Percentiles rank a stretch among this genome's conserved stretches.
phyloP scores from a whole-genome alignment of 352 stramenopile species.

The Pseudoperonospora humuli region DNA sequence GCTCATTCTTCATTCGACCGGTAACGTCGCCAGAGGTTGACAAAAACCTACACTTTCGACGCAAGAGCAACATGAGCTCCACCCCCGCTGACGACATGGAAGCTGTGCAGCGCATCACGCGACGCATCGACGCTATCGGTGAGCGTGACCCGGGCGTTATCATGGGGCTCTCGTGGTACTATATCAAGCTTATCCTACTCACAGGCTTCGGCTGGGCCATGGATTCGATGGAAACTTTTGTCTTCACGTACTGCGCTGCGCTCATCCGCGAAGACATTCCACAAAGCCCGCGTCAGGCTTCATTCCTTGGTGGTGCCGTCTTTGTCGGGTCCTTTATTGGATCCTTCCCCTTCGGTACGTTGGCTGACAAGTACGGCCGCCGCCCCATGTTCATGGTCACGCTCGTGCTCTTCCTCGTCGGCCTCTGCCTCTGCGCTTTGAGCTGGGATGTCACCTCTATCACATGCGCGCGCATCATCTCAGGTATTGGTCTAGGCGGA shows the following conservation, averaged over 20 bases:
- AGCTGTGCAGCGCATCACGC: slow-evolving; percentile 54
- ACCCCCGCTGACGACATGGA: slow-evolving; percentile 28
- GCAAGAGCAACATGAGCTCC: too few species aligned
- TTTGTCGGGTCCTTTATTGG: slow-evolving; percentile 64
- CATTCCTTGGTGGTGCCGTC: slow-evolving; percentile 40
- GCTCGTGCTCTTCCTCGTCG: slow-evolving; percentile 51
- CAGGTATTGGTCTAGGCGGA: slow-evolving; percentile 53
- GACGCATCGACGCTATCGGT: slow-evolving; percentile 55
- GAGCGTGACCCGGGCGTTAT: slow-evolving; percentile 37
- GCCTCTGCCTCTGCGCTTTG: slow-evolving; percentile 35
- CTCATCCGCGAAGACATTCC: slow-evolving; percentile 44
- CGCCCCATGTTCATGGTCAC: slow-evolving; percentile 64
- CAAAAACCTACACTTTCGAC: too few species aligned
- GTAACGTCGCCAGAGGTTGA: too few species aligned
- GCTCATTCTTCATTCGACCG: too few species aligned
- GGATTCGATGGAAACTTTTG: slow-evolving; percentile 66
- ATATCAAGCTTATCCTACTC: slow-evolving; percentile 58
- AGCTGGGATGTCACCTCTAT: slow-evolving; percentile 50
- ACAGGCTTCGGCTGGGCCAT: slow-evolving; percentile 66
- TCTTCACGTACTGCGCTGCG: slow-evolving; percentile 48
- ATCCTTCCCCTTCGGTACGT: slow-evolving; percentile 43
- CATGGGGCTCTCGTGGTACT: slow-evolving; percentile 61
- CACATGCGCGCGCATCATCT: slow-evolving; percentile 48
- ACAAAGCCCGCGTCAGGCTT: slow-evolving; percentile 23
- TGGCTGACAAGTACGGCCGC: slow-evolving; percentile 59